Percentiles rank a stretch among this genome's conserved stretches.
Evolutionary conservation across 331 rosid species (phyloP).

Genomic region (Arachis monticola): DNA sequence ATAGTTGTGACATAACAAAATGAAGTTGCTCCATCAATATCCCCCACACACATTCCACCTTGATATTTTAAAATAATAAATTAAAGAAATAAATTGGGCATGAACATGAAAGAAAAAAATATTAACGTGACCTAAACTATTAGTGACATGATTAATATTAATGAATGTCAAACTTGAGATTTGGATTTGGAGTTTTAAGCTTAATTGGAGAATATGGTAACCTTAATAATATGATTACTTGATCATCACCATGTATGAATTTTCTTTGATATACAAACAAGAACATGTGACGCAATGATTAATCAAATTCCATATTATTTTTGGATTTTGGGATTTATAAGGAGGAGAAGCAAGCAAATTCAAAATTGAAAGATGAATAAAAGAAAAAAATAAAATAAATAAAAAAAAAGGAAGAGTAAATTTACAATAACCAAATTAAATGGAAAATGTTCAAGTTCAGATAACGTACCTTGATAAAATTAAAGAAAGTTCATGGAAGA

Average conservation of each 20-base stretch:
- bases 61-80: background rate
- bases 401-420: conserved; percentile 41
- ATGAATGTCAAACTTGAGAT: no score
- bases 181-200: no score
- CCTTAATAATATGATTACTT: background rate
- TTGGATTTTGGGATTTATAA: background rate
- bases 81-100: background rate
- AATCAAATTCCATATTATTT: background rate
- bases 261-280: conserved; percentile 23
- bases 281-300: conserved; percentile 44
- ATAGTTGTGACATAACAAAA: background rate
- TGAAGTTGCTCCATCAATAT: background rate
- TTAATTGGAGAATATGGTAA: no score
- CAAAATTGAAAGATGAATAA: background rate
- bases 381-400: background rate
- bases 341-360: background rate
- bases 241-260: background rate
- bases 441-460: conserved; percentile 37
- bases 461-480: conserved; percentile 67
- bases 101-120: background rate
- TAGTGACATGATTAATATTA: conserved; percentile 9
- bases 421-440: conserved; percentile 33
- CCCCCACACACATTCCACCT: background rate
- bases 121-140: conserved; percentile 14
- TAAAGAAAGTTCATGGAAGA: conserved; percentile 55